phyloP scores from a whole-genome alignment of 225 moss, liverwort and hornwort species.

The Pseudisothecium myosuroides region DNA sequence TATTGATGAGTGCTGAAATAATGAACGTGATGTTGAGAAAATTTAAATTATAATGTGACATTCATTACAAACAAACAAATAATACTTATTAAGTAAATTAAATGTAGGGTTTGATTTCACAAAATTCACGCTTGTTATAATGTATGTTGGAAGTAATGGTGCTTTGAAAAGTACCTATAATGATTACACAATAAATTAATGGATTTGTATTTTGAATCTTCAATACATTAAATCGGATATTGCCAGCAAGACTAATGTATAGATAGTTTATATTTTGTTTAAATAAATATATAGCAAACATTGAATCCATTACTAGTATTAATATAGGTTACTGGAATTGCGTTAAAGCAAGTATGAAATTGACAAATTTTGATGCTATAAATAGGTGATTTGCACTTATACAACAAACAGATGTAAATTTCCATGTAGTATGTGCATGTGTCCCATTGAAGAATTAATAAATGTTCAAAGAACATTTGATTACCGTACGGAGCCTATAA shows the following conservation, averaged over 20 bases:
- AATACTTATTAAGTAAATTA: rapidly evolving
- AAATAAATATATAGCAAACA: background rate
- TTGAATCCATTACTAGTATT: background rate
- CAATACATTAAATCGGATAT: rapidly evolving
- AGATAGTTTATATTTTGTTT: background rate
- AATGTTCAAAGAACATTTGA: background rate
- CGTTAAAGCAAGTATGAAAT: background rate
- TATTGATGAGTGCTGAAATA: background rate
- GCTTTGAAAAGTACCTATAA: background rate
- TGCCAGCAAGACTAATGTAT: background rate
- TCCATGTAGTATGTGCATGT: background rate
- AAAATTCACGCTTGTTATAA: rapidly evolving
- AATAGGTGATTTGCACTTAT: background rate
- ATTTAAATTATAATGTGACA: rapidly evolving
- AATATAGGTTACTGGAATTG: rapidly evolving
- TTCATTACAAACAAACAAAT: too few relatives aligned
- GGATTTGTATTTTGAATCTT: background rate
- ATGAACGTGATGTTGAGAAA: rapidly evolving
- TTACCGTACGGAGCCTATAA: background rate
- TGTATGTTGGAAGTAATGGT: background rate
- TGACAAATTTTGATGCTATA: rapidly evolving
- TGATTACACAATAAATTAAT: background rate
- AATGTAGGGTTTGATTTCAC: background rate
- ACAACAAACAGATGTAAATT: background rate
- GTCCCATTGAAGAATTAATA: background rate